Conservation (phyloP, 345 rosid species). For the Turritis glabra region DNA sequence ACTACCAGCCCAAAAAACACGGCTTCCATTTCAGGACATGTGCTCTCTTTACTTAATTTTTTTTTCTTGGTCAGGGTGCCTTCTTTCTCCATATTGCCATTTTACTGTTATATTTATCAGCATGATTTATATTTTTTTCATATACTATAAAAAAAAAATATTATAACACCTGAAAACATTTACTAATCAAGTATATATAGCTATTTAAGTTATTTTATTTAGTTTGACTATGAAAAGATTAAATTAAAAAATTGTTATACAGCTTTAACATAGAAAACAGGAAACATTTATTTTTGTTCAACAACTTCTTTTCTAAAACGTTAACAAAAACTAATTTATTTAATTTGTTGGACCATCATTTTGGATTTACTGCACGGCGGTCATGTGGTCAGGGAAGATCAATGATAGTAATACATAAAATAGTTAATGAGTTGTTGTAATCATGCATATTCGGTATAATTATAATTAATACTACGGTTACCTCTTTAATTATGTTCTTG, state of each 20-base stretch:
- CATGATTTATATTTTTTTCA: background rate
- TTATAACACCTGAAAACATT: background rate
- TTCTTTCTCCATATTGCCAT: background rate
- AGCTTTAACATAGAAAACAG: background rate
- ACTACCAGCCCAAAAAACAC: constrained; percentile 10
- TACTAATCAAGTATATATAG: background rate
- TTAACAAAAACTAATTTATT: background rate
- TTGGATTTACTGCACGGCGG: constrained; percentile 9
- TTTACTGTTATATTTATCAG: background rate
- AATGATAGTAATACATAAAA: background rate
- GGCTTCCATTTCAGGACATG: constrained; percentile 19
- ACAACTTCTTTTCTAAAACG: background rate
- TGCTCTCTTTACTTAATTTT: background rate
- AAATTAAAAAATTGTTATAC: too few relatives aligned
- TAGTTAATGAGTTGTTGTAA: constrained; percentile 20
- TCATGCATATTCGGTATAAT: constrained; percentile 9
- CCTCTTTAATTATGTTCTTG: constrained; percentile 16
- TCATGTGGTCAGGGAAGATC: constrained; percentile 8
- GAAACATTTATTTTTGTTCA: background rate
- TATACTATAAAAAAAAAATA: background rate
- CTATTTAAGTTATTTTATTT: background rate
- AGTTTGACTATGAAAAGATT: background rate
- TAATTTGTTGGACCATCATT: background rate
- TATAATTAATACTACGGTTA: background rate
- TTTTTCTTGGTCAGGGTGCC: background rate